Evolutionary conservation across 2,329 filamentous ascomycete genomes (phyloP).

Genomic region (Truncatella angustata): DNA sequence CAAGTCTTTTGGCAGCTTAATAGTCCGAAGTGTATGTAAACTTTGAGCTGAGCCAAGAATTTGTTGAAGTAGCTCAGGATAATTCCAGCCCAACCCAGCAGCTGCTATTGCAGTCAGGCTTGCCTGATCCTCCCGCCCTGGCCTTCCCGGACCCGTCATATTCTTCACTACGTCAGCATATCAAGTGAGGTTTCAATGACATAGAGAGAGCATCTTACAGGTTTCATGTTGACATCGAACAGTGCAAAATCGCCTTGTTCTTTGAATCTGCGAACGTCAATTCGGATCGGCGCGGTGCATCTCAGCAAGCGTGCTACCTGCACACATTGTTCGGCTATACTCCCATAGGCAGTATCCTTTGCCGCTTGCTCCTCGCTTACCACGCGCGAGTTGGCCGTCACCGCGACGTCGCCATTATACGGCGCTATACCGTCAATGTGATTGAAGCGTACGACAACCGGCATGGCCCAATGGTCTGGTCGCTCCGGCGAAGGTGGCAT

Average conservation of each 20-base stretch:
- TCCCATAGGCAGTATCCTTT: slow-evolving; percentile 25
- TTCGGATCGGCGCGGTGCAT: slow-evolving; percentile 42
- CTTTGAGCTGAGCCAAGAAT: not conserved
- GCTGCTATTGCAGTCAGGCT: slow-evolving; percentile 45
- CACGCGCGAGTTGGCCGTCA: slow-evolving; percentile 44
- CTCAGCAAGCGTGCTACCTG: slow-evolving; percentile 35
- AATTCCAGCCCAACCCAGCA: slow-evolving; percentile 37
- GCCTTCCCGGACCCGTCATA: slow-evolving; percentile 39
- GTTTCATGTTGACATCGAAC: slow-evolving; percentile 53
- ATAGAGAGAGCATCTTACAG: too few relatives aligned
- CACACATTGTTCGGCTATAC: slow-evolving; percentile 36
- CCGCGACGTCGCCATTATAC: slow-evolving; percentile 46
- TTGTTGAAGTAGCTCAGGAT: not conserved
- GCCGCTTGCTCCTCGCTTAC: slow-evolving; percentile 32
- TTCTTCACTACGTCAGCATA: too few relatives aligned
- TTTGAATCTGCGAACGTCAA: slow-evolving; percentile 42
- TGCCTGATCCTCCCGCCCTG: slow-evolving; percentile 45
- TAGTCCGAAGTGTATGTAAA: not conserved
- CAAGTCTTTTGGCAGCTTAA: not conserved
- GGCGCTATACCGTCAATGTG: slow-evolving; percentile 45
- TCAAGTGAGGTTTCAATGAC: too few relatives aligned
- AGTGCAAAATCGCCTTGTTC: slow-evolving; percentile 38
- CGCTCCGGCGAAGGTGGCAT: slow-evolving; percentile 41
- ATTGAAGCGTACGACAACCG: slow-evolving; percentile 45
- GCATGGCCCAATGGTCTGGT: slow-evolving; percentile 39